These are phyloP conservation scores for Sapria himalayana DNA, from an alignment of 345 rosid genomes.

Conservation along the genomic window DNA sequence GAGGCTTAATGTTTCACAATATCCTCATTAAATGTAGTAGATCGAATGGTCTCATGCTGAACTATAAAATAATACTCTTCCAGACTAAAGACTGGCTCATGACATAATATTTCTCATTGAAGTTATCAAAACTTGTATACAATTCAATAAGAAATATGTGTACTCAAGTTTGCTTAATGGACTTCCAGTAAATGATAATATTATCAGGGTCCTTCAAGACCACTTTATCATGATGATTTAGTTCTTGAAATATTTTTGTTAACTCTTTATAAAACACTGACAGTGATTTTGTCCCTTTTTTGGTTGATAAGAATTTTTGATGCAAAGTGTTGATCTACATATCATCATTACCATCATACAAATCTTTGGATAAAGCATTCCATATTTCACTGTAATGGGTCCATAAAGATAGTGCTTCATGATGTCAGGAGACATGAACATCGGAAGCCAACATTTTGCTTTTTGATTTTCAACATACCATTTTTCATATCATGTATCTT, in stretches of 20 bases:
- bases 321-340: neutral
- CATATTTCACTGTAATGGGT: neutral
- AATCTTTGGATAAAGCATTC: neutral
- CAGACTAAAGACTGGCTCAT: neutral
- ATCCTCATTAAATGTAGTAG: neutral
- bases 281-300: neutral
- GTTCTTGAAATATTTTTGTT: neutral
- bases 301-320: neutral
- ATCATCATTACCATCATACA: slow-evolving; percentile 2
- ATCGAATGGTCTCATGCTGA: neutral
- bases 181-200: neutral
- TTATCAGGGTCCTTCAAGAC: neutral
- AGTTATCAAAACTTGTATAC: neutral
- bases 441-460: neutral
- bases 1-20: neutral
- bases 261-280: neutral
- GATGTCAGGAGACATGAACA: slow-evolving; percentile 2
- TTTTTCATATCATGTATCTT: slow-evolving; percentile 1
- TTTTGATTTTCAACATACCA: slow-evolving; percentile 1
- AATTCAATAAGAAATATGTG: neutral
- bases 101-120: neutral
- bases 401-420: neutral
- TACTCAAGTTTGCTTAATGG: neutral
- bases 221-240: neutral
- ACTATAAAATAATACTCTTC: neutral